phyloP scores from a whole-genome alignment of 1,139 yeast species.

The Yamadazyma taylorii region DNA sequence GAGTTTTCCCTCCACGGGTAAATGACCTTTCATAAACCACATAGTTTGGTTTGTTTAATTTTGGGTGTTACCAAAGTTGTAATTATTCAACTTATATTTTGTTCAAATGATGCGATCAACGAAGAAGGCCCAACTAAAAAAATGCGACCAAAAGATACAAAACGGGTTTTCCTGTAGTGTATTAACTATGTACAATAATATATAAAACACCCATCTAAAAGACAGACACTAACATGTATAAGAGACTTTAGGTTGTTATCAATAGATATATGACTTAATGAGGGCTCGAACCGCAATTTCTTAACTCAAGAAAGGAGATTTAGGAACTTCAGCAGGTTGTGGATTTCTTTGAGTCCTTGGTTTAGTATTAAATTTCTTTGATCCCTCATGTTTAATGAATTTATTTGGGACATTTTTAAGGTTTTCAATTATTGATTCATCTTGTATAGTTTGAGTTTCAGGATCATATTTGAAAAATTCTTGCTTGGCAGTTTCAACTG shows the following conservation, averaged over 20 bases:
- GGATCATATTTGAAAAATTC: conserved; percentile 49
- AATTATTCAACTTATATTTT: conserved; percentile 27
- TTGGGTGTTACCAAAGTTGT: too few relatives aligned
- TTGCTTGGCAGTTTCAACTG: conserved; percentile 64
- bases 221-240: too few relatives aligned
- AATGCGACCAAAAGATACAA: too few relatives aligned
- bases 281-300: too few relatives aligned
- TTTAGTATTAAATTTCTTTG: conserved; percentile 39
- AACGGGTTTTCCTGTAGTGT: background rate
- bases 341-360: conserved; percentile 25
- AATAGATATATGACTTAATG: too few relatives aligned
- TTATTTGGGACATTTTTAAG: conserved; percentile 36
- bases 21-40: conserved; percentile 18
- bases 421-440: conserved; percentile 25
- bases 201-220: background rate
- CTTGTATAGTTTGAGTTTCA: conserved; percentile 25
- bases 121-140: too few relatives aligned
- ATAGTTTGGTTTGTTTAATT: conserved; percentile 1
- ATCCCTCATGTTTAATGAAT: conserved; percentile 26
- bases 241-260: too few relatives aligned
- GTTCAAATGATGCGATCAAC: too few relatives aligned
- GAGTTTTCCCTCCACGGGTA: conserved; percentile 46
- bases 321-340: conserved; percentile 26
- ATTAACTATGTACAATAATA: conserved; percentile 1
- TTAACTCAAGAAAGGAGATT: conserved; percentile 35